These are phyloP conservation scores for Penicillium dipodomyicola DNA, from an alignment of 495 filamentous ascomycete genomes.

Conservation along the genomic window DNA sequence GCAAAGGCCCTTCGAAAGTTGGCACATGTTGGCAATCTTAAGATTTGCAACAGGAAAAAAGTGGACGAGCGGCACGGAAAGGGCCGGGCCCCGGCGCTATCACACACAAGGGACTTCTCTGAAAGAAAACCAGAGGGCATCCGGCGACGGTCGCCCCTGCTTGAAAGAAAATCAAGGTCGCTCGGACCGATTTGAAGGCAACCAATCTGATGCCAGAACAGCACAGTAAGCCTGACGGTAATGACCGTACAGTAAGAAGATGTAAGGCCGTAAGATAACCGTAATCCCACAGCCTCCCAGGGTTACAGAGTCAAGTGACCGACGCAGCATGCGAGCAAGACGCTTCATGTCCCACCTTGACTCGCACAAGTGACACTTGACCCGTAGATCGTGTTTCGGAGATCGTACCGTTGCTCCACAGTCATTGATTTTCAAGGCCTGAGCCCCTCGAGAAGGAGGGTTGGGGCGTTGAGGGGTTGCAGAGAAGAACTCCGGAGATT, in stretches of 20 bases:
- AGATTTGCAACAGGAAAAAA: slow-evolving; percentile 7
- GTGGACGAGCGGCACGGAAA: slow-evolving; percentile 43
- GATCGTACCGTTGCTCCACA: slow-evolving; percentile 39
- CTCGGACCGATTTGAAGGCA: slow-evolving; percentile 24
- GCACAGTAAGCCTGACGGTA: slow-evolving; percentile 36
- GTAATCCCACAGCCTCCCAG: slow-evolving; percentile 16
- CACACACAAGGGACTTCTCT: slow-evolving; percentile 11
- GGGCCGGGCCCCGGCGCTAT: slow-evolving; percentile 42
- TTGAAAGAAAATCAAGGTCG: slow-evolving; percentile 17
- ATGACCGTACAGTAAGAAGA: slow-evolving; percentile 29
- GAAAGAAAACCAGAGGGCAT: slow-evolving; percentile 11
- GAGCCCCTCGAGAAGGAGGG: slow-evolving; percentile 22
- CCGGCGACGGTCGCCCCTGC: slow-evolving; percentile 12
- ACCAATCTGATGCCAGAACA: slow-evolving; percentile 25
- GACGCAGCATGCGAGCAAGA: slow-evolving; percentile 59
- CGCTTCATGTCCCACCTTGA: slow-evolving; percentile 32
- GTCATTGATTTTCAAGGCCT: slow-evolving; percentile 27
- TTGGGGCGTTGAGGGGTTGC: slow-evolving; percentile 22
- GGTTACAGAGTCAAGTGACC: slow-evolving; percentile 62
- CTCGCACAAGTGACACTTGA: slow-evolving; percentile 32
- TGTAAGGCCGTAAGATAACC: slow-evolving; percentile 29
- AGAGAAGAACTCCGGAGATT: slow-evolving; percentile 20
- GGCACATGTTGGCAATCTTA: slow-evolving; percentile 7
- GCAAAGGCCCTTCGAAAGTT: slow-evolving; percentile 1
- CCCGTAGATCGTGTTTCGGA: slow-evolving; percentile 43